A percentile compares a stretch with the other conserved stretches of the same genome.
These are phyloP conservation scores for Trichoderma koningii DNA, from an alignment of 2,329 filamentous ascomycete genomes.

Conservation along the genomic window DNA sequence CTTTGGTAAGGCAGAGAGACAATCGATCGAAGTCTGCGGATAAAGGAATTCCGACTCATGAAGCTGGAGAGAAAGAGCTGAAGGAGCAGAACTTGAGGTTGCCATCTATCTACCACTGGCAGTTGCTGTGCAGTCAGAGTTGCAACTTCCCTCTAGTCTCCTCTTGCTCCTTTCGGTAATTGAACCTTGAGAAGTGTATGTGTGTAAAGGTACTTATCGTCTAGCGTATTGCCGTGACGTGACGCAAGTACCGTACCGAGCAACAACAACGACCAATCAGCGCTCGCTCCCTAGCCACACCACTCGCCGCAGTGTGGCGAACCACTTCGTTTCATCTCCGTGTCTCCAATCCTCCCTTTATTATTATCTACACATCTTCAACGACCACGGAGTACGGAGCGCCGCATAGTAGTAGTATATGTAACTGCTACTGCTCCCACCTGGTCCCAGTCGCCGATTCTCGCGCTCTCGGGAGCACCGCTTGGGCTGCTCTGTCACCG, in stretches of 20 bases:
- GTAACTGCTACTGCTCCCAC: background rate
- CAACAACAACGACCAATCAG: background rate
- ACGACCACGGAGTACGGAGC: too few species aligned
- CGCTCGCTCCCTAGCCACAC: conserved; percentile 15
- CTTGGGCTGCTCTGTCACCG: conserved; percentile 13
- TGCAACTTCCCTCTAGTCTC: background rate
- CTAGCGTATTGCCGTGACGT: background rate
- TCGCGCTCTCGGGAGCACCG: conserved; percentile 13
- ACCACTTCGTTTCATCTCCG: conserved; percentile 27
- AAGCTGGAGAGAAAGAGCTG: background rate
- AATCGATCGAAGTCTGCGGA: background rate
- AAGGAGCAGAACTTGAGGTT: background rate
- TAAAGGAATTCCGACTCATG: background rate
- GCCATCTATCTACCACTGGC: background rate
- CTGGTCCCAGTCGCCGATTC: background rate
- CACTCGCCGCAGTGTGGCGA: conserved; percentile 26
- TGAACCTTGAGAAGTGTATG: background rate
- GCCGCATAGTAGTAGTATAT: background rate
- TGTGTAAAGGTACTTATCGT: background rate
- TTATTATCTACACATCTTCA: background rate
- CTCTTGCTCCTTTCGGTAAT: background rate
- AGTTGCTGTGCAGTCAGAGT: background rate
- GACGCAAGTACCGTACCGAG: background rate
- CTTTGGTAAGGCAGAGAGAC: background rate
- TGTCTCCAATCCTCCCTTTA: conserved; percentile 27